These are phyloP conservation scores for Aspergillus avenaceus DNA, from an alignment of 495 filamentous ascomycete species.

Conservation along the genomic window DNA sequence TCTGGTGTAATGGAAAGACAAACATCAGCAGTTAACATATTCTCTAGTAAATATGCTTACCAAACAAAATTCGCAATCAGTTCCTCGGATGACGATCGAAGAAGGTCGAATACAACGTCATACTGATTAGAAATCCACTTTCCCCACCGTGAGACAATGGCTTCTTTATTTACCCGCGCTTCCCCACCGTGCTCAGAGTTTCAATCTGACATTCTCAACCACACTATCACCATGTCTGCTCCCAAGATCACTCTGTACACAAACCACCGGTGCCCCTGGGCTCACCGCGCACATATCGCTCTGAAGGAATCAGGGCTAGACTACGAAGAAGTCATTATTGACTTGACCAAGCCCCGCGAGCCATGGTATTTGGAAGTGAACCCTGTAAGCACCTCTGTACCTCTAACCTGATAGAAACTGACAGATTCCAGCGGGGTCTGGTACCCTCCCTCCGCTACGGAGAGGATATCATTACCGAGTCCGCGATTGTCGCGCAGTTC, in stretches of 20 bases:
- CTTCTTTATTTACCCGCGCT: neutral
- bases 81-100: too few species aligned
- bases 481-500: constrained; percentile 70
- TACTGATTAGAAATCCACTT: neutral
- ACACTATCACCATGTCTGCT: constrained; percentile 23
- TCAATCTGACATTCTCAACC: neutral
- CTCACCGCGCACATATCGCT: constrained; percentile 76
- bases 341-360: constrained; percentile 67
- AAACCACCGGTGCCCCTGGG: constrained; percentile 74
- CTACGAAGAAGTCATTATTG: constrained; percentile 78
- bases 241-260: constrained; percentile 65
- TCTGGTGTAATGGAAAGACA: too few species aligned
- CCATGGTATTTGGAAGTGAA: constrained; percentile 85
- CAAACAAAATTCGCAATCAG: too few species aligned
- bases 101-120: too few species aligned
- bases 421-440: constrained; percentile 69
- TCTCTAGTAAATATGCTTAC: too few species aligned
- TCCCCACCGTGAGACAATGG: neutral
- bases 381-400: too few species aligned
- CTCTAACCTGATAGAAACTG: too few species aligned
- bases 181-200: neutral
- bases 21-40: too few species aligned
- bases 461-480: constrained; percentile 71
- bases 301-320: constrained; percentile 68
- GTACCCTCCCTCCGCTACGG: constrained; percentile 72